Base-by-base conservation (phyloP, 208 protist species). In the Trichomonas gallinae region DNA sequence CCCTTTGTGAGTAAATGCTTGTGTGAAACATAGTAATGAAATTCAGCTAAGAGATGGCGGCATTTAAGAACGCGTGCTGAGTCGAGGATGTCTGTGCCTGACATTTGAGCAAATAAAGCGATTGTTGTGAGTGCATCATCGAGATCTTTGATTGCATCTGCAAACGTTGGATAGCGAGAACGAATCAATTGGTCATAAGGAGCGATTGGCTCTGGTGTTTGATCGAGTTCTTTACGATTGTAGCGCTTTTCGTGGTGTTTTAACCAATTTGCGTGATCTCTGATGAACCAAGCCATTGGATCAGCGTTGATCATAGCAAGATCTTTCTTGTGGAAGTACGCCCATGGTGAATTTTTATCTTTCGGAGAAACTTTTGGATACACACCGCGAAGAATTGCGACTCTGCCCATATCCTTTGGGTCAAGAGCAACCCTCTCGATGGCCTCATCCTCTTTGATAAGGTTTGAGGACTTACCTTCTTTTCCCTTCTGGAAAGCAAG, bases 291-390 rank as follows among this genome's bases (percentile, higher is more conserved):
- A 42, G 87, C 44, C 87, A 93, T 93, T 51, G 87, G 87, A 36
- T 51, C 44, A 51, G 9, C 51, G 31, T 93, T 93, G 44, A 93
- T 51, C 87, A 93, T 93, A 38, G 8, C 4, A 15, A 93, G 15
- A 15, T 93, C 87, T 51, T 93, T 93, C 45, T 93, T 93, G 44
- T 93, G 87, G 44, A 93, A 93, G 31, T n/a, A 34, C 6, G 87
- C 44, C 13, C 13, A 51, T 34, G 87, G 87, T 34, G 87, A 93
- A 38, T 93, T 42, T 34, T 26, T 34, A 34, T 93, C 87, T 93
- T 93, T 93, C 51, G 87, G 87, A 2, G 17, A 48, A 48, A 48
- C 87, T 93, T 93, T 93, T 93, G 87, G 87, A 93, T 93, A 93
- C 38, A 93, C 87, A 21, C 87, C 87, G 9, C 44, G 40, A 38